Evolutionary conservation across 345 rosid genomes (phyloP).

Genomic region (Abelmoschus esculentus): DNA sequence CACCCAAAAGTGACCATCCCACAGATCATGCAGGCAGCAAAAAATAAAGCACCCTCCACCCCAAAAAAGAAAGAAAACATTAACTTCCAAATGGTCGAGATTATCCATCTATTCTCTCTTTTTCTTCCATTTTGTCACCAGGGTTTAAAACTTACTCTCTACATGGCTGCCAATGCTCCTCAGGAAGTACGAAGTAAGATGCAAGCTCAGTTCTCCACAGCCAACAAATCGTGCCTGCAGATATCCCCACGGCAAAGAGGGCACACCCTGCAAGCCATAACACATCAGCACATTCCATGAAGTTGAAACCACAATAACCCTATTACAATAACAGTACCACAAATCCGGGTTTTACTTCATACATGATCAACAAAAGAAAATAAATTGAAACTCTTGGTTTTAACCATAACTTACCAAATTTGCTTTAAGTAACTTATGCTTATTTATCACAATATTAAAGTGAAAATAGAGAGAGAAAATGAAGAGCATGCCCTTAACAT

Average conservation of each 20-base stretch:
- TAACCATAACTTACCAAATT: not conserved
- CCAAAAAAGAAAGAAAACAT: not conserved
- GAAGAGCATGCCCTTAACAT: not conserved
- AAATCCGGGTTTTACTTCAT: not conserved
- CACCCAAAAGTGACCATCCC: not conserved
- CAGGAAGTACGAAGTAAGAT: not conserved
- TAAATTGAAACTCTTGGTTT: not conserved
- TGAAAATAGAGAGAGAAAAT: not conserved
- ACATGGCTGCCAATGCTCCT: conserved; percentile 1
- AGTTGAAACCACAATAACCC: not conserved
- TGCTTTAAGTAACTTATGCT: not conserved
- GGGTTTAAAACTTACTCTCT: conserved; percentile 1
- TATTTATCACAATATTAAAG: not conserved
- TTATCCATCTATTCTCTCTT: not conserved
- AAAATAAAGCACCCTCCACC: too few relatives aligned
- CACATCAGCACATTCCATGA: not conserved
- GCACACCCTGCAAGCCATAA: conserved; percentile 61
- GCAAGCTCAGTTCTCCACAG: conserved; percentile 28
- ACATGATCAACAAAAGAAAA: not conserved
- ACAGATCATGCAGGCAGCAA: not conserved
- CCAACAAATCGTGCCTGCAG: conserved; percentile 48
- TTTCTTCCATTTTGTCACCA: not conserved
- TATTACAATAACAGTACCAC: not conserved
- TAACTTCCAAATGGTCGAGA: not conserved
- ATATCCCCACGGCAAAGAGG: conserved; percentile 95